phyloP scores from a whole-genome alignment of 108 stramenopile species.

The Nannochloropsis salina region DNA sequence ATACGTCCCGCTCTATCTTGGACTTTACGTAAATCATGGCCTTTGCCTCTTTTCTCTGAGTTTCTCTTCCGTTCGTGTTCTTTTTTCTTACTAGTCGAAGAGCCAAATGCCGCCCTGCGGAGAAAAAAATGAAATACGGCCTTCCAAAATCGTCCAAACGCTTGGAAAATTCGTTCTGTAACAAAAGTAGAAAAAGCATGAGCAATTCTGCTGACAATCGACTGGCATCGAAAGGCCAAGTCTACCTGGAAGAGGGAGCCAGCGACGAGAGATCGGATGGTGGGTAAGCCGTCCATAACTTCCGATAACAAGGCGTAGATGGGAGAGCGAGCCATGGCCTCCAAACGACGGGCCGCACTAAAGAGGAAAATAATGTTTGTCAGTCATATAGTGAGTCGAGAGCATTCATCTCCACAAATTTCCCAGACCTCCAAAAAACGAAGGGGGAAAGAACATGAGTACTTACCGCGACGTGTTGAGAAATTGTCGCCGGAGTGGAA shows the following conservation, averaged over 20 bases:
- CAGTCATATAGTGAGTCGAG: no score
- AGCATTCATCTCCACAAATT: no score
- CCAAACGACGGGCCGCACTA: conserved; percentile 75
- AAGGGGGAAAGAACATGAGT: no score
- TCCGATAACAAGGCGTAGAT: conserved; percentile 82
- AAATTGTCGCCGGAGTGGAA: conserved; percentile 66
- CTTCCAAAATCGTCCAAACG: conserved; percentile 20
- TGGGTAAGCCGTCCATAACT: conserved; percentile 77
- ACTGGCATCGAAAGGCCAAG: no score
- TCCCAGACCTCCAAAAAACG: no score
- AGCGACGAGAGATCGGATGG: conserved; percentile 57
- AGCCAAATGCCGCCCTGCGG: conserved; percentile 70
- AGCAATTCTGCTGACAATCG: no score
- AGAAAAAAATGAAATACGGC: conserved; percentile 67
- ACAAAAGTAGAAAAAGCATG: no score
- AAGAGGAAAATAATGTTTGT: conserved; percentile 40
- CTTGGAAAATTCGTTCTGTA: no score
- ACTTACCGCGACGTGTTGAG: conserved; percentile 51
- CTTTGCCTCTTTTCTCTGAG: no score
- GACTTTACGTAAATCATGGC: no score
- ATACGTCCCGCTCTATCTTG: not conserved
- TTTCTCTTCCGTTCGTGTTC: no score
- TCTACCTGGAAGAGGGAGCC: no score
- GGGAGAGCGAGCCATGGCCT: conserved; percentile 68
- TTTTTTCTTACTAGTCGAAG: conserved; percentile 65